A percentile compares a stretch with the other conserved stretches of the same genome.
phyloP scores from a whole-genome alignment of 768 basidiomycete genomes.

The Leccinellum rugosiceps region DNA sequence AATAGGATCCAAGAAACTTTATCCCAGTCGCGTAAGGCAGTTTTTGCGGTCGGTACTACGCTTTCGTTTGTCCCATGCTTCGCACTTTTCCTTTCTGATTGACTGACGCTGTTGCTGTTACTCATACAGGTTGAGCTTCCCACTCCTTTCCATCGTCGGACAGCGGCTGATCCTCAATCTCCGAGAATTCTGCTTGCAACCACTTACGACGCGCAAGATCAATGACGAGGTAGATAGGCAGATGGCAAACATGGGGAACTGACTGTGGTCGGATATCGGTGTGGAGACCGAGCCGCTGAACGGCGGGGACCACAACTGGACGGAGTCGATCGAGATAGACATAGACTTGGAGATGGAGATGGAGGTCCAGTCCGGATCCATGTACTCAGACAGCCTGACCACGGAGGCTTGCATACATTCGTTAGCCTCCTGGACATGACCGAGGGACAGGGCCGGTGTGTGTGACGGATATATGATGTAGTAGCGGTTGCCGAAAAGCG shows the following conservation, averaged over 20 bases:
- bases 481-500: too few relatives aligned
- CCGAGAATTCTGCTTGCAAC: slow-evolving; percentile 1
- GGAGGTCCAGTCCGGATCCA: not conserved
- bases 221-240: slow-evolving; percentile 6
- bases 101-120: not conserved
- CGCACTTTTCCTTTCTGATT: not conserved
- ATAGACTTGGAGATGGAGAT: not conserved
- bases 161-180: slow-evolving; percentile 22
- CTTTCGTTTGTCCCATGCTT: not conserved
- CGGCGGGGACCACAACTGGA: not conserved
- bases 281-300: not conserved
- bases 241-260: not conserved
- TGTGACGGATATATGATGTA: too few relatives aligned
- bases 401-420: too few relatives aligned
- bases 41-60: not conserved
- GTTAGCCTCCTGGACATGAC: too few relatives aligned
- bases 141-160: slow-evolving; percentile 13
- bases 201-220: slow-evolving; percentile 5
- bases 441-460: too few relatives aligned
- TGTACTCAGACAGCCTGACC: not conserved
- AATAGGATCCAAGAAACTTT: slow-evolving; percentile 12
- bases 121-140: slow-evolving; percentile 12
- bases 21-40: not conserved
- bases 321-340: not conserved
- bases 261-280: not conserved